Base-by-base conservation (phyloP, 495 filamentous ascomycete species). In the Neurospora sp. region DNA sequence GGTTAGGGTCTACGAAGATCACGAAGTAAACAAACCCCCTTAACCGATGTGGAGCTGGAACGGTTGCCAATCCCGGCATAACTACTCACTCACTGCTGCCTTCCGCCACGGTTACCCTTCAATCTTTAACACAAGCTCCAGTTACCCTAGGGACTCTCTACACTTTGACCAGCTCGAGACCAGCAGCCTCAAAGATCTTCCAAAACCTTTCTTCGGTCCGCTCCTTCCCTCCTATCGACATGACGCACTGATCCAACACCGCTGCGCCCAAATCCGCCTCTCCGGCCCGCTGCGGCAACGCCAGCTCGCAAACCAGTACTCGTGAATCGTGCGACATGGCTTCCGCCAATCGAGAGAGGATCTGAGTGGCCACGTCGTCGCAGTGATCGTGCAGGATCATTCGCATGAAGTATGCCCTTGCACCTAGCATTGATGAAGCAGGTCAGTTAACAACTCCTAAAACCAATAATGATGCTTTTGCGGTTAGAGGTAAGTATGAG, bases 191-290 rank as follows among this genome's bases (percentile, higher is more conserved):
- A 28, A 81, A 72, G 69, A 82, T 71, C 5, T 74, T 73, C 11
- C 70, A 37, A 70, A 77, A 82, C 36, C 79, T 75, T 19, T 71
- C 73, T 37, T 75, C 76, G 0, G 78, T 79, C 0, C 80, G 74
- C 39, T 82, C 80, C 73, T 80, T 82, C 1, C 78, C 78, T 21
- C 73, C 78, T 42, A 81, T 79, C 11, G 76, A 74, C 74, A 82
- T 76, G 75, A 81, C 78, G 7, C 73, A 74, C 59, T 79, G 42
- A 43, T 81, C 79, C 59, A 80, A 48, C 39, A 76, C 71, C 1
- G 77, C 76, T 4, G 74, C 75, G 13, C 74, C 42, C n/a, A 76
- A 77, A n/a, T 79, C 75, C 21, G 72, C 24, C 15, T 76, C 79
- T 19, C 72, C 75, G 0, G 75, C 78, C 0, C 71, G 74, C 28